phyloP scores from a whole-genome alignment of 106 monocot species.

The Dioscorea zingiberensis region DNA sequence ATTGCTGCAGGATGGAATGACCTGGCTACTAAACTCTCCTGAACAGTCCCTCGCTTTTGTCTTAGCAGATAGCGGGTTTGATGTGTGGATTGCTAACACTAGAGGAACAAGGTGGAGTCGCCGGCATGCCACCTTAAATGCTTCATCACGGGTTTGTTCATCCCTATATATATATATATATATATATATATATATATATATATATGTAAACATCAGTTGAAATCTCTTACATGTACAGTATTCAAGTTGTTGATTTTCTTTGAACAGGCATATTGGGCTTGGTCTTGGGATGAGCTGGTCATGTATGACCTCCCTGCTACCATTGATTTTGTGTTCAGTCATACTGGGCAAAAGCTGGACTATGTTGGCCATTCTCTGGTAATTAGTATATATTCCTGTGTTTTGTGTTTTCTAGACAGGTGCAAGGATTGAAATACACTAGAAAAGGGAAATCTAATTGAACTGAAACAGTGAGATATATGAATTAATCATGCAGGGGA shows the following conservation, averaged over 20 bases:
- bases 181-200: too few relatives aligned
- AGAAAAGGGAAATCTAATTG: too few relatives aligned
- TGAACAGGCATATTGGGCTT: constrained; percentile 9
- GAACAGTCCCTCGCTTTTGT: constrained; percentile 57
- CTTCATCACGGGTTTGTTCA: constrained; percentile 25
- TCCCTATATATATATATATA: too few relatives aligned
- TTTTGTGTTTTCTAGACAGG: too few relatives aligned
- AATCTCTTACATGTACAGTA: too few relatives aligned
- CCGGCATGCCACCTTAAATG: constrained; percentile 37
- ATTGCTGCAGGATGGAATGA: constrained; percentile 71
- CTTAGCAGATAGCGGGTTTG: constrained; percentile 54
- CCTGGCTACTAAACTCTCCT: constrained; percentile 60
- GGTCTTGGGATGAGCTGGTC: constrained; percentile 13
- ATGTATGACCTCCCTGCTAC: constrained; percentile 5
- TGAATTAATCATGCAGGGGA: constrained; percentile 46
- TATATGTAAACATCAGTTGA: too few relatives aligned
- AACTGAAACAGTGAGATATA: too few relatives aligned
- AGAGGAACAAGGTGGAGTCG: constrained; percentile 59
- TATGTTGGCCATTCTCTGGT: constrained; percentile 15
- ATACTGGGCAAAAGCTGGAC: constrained; percentile 6
- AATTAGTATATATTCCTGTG: background rate
- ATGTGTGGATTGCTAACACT: constrained; percentile 66
- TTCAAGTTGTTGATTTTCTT: too few relatives aligned
- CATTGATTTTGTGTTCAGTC: constrained; percentile 7
- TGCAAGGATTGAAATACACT: too few relatives aligned